A percentile compares a stretch with the other conserved stretches of the same genome.
These are phyloP conservation scores for Dactylis glomerata DNA, from an alignment of 176 grass and related monocot species.

Conservation along the genomic window DNA sequence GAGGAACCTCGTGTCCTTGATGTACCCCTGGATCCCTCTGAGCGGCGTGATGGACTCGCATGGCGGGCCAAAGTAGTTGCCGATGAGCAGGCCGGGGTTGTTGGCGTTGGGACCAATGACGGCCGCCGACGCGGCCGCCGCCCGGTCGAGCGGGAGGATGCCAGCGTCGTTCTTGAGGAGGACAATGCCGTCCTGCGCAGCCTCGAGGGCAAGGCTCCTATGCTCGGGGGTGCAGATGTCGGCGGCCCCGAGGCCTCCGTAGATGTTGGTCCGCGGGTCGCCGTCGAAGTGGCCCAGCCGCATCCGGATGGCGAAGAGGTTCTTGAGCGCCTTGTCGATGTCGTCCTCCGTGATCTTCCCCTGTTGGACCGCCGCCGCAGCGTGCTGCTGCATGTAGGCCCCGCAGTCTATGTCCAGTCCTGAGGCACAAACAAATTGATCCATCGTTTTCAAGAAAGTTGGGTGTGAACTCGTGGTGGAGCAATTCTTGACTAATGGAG, in stretches of 20 bases:
- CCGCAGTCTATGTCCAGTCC: conserved; percentile 79
- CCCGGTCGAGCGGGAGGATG: conserved; percentile 40
- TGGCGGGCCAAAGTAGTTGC: conserved; percentile 67
- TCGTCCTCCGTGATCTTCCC: conserved; percentile 53
- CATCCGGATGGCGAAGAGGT: conserved; percentile 59
- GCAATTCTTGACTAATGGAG: not conserved
- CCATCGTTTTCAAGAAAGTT: not conserved
- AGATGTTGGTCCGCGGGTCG: conserved; percentile 38
- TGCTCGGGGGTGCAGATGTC: conserved; percentile 56
- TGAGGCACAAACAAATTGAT: not conserved
- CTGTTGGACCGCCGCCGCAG: conserved; percentile 23
- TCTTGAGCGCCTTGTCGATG: conserved; percentile 53
- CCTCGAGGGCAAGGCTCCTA: conserved; percentile 59
- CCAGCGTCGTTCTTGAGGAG: conserved; percentile 55
- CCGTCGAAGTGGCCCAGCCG: conserved; percentile 81
- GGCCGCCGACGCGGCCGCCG: conserved; percentile 10
- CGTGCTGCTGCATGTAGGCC: conserved; percentile 35
- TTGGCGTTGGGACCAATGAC: conserved; percentile 75
- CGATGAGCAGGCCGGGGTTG: conserved; percentile 28
- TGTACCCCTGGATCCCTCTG: conserved; percentile 18
- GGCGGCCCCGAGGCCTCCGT: conserved; percentile 38
- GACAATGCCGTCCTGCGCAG: conserved; percentile 72
- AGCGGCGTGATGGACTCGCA: conserved; percentile 45
- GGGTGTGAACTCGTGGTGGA: not conserved
- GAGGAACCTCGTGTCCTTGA: conserved; percentile 22